Conservation (phyloP, 2,329 filamentous ascomycete species). For the Byssochlamys sp. region DNA sequence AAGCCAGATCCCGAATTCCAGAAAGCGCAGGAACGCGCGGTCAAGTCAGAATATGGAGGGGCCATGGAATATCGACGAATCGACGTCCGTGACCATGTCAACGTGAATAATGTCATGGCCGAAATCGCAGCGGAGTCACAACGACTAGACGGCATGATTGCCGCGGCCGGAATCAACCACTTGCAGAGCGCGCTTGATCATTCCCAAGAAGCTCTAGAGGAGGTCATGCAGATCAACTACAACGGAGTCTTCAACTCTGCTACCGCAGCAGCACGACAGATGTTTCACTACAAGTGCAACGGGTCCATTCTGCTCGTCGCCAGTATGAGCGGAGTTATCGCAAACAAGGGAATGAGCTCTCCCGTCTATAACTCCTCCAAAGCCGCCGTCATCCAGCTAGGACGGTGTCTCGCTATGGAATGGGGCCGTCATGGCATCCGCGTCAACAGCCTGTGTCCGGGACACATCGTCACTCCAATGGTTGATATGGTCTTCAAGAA, state of each 20-base stretch:
- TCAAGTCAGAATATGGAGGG: constrained; percentile 26
- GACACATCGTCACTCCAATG: constrained; percentile 59
- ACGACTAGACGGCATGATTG: constrained; percentile 34
- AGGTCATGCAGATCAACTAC: constrained; percentile 42
- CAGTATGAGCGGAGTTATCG: constrained; percentile 43
- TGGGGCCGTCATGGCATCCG: constrained; percentile 44
- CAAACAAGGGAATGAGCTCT: constrained; percentile 38
- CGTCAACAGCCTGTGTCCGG: constrained; percentile 46
- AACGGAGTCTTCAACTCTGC: constrained; percentile 42
- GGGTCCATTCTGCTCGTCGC: constrained; percentile 43
- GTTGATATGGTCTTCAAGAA: constrained; percentile 67
- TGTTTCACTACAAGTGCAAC: constrained; percentile 40
- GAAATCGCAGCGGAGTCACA: constrained; percentile 25
- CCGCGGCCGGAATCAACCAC: constrained; percentile 36
- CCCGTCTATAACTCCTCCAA: constrained; percentile 47
- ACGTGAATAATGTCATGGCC: constrained; percentile 27
- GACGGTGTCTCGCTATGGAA: constrained; percentile 44
- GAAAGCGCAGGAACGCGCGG: constrained; percentile 26
- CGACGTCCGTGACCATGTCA: constrained; percentile 35
- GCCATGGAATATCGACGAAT: constrained; percentile 38
- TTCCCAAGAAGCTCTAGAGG: constrained; percentile 30
- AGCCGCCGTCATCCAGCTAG: constrained; percentile 44
- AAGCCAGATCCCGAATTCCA: constrained; percentile 37
- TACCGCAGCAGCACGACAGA: constrained; percentile 39
- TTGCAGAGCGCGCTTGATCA: constrained; percentile 33